These are phyloP conservation scores for Moelleriella libera DNA, from an alignment of 2,329 filamentous ascomycete species.

Conservation along the genomic window DNA sequence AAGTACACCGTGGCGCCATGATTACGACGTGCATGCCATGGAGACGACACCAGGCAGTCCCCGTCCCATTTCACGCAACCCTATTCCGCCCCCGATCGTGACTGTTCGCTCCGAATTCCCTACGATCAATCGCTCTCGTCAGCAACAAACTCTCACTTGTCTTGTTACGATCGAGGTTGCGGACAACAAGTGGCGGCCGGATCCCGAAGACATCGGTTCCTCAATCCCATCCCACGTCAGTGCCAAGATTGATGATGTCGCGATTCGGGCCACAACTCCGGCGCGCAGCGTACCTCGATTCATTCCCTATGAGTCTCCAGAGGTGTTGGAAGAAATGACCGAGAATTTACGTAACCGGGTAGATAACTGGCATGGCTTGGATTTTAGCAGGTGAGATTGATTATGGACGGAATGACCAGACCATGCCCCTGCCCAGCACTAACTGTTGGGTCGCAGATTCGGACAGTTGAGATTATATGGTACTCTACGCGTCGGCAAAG, in stretches of 20 bases:
- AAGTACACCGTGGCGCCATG: constrained; percentile 62
- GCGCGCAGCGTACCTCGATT: constrained; percentile 42
- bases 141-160: constrained; percentile 91
- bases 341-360: constrained; percentile 77
- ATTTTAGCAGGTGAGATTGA: constrained; percentile 57
- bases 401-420: neutral
- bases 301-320: constrained; percentile 59
- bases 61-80: constrained; percentile 59
- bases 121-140: constrained; percentile 77
- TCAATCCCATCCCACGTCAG: constrained; percentile 24
- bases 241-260: constrained; percentile 36
- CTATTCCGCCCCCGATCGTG: constrained; percentile 82
- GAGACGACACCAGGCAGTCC: constrained; percentile 71
- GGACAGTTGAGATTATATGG: constrained; percentile 84
- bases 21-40: constrained; percentile 95
- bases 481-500: constrained; percentile 85
- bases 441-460: constrained; percentile 42
- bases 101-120: constrained; percentile 95
- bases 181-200: constrained; percentile 79
- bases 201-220: constrained; percentile 64
- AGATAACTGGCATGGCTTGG: constrained; percentile 95
- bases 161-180: constrained; percentile 87
- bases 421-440: neutral
- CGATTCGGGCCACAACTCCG: constrained; percentile 45
- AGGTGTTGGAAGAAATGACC: constrained; percentile 71